A percentile compares a stretch with the other conserved stretches of the same genome.
These are phyloP conservation scores for Blastocystis sp. DNA, from an alignment of 352 stramenopile genomes.

Conservation along the genomic window DNA sequence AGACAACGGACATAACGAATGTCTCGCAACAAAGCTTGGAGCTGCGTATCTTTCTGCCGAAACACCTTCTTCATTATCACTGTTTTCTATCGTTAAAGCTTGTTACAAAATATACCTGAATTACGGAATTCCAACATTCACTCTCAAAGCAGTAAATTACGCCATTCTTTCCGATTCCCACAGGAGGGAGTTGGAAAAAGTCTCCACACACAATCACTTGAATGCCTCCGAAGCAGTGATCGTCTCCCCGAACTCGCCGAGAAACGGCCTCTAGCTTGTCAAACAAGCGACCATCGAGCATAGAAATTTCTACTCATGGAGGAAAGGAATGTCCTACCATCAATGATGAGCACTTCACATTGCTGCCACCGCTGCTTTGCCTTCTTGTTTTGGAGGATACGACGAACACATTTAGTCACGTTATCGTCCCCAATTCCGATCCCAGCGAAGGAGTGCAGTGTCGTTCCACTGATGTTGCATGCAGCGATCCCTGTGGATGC, in stretches of 20 bases:
- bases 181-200: constrained; percentile 88
- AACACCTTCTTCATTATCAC: constrained; percentile 53
- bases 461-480: constrained; percentile 74
- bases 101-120: not conserved
- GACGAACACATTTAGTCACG: constrained; percentile 49
- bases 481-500: constrained; percentile 75
- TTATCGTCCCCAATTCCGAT: constrained; percentile 68
- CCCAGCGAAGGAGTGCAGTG: constrained; percentile 82
- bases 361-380: constrained; percentile 64
- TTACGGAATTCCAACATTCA: constrained; percentile 35
- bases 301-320: constrained; percentile 73
- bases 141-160: constrained; percentile 57
- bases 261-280: constrained; percentile 78
- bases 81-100: not conserved
- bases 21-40: constrained; percentile 1
- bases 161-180: constrained; percentile 66
- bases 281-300: constrained; percentile 77
- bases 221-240: constrained; percentile 79
- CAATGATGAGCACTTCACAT: constrained; percentile 76
- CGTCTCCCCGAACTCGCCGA: constrained; percentile 67
- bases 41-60: constrained; percentile 20
- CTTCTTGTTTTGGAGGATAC: constrained; percentile 65
- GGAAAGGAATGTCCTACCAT: constrained; percentile 63
- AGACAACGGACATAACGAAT: not conserved
- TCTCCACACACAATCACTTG: constrained; percentile 86